These are phyloP conservation scores for Rubroshorea leprosula DNA, from an alignment of 345 rosid species.

Conservation along the genomic window DNA sequence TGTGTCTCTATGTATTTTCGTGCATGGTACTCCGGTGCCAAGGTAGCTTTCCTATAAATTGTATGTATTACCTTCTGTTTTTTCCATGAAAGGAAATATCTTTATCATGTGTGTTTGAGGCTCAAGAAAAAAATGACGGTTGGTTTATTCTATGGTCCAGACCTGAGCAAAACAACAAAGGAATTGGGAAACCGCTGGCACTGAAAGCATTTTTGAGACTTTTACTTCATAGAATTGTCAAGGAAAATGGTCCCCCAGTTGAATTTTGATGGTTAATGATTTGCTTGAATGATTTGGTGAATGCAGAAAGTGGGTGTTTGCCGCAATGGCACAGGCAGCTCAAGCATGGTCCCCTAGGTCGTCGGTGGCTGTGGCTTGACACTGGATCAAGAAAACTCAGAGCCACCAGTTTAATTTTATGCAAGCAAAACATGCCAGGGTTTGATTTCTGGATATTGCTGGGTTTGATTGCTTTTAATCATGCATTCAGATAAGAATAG, in stretches of 20 bases:
- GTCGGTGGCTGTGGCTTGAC: not conserved
- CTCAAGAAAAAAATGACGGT: too few species aligned
- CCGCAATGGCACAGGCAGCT: not conserved
- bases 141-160: too few species aligned
- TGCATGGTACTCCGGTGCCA: constrained; percentile 18
- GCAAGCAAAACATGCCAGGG: not conserved
- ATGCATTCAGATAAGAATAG: too few species aligned
- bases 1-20: constrained; percentile 13
- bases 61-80: too few species aligned
- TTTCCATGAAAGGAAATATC: too few species aligned
- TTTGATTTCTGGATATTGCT: too few species aligned
- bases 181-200: not conserved
- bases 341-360: not conserved
- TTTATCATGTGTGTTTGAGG: too few species aligned
- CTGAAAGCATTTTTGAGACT: constrained; percentile 5
- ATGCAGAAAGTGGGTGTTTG: not conserved
- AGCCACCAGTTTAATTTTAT: not conserved
- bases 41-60: too few species aligned
- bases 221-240: too few species aligned
- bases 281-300: not conserved
- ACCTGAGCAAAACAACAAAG: too few species aligned
- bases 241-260: not conserved
- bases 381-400: not conserved
- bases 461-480: not conserved
- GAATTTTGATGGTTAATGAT: not conserved